These are phyloP conservation scores for Boeremia exigua DNA, from an alignment of 2,329 filamentous ascomycete species.

Conservation along the genomic window DNA sequence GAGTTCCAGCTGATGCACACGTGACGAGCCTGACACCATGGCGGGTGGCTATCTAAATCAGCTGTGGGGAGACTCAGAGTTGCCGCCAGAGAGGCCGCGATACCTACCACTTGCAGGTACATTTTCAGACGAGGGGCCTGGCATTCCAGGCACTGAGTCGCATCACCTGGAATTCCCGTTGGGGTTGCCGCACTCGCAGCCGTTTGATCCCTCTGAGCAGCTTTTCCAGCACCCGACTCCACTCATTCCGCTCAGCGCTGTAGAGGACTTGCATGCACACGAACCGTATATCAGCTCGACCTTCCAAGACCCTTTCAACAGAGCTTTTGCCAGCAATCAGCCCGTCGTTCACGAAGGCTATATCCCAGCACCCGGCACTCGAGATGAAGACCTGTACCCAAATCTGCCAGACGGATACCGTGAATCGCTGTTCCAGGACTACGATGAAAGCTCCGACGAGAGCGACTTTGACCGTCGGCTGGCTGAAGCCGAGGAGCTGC, in stretches of 20 bases:
- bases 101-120: constrained; percentile 28
- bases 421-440: constrained; percentile 27
- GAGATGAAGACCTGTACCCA: constrained; percentile 43
- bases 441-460: constrained; percentile 37
- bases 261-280: constrained; percentile 27
- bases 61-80: constrained; percentile 26
- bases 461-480: constrained; percentile 35
- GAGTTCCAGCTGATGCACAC: constrained; percentile 16
- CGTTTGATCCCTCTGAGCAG: constrained; percentile 25
- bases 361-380: constrained; percentile 44
- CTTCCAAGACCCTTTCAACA: constrained; percentile 32
- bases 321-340: constrained; percentile 31
- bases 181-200: constrained; percentile 23
- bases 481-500: constrained; percentile 37
- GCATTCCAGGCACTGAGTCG: constrained; percentile 15
- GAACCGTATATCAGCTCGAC: constrained; percentile 18
- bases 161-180: constrained; percentile 19
- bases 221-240: constrained; percentile 26
- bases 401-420: constrained; percentile 26
- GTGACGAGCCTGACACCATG: constrained; percentile 25
- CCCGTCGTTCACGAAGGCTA: constrained; percentile 50
- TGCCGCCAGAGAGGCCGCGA: constrained; percentile 21
- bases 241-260: constrained; percentile 30
- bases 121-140: constrained; percentile 26
- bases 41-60: constrained; percentile 28